A percentile compares a stretch with the other conserved stretches of the same genome.
These are phyloP conservation scores for Ephemerocybe angulata DNA, from an alignment of 768 basidiomycete species.

Conservation along the genomic window DNA sequence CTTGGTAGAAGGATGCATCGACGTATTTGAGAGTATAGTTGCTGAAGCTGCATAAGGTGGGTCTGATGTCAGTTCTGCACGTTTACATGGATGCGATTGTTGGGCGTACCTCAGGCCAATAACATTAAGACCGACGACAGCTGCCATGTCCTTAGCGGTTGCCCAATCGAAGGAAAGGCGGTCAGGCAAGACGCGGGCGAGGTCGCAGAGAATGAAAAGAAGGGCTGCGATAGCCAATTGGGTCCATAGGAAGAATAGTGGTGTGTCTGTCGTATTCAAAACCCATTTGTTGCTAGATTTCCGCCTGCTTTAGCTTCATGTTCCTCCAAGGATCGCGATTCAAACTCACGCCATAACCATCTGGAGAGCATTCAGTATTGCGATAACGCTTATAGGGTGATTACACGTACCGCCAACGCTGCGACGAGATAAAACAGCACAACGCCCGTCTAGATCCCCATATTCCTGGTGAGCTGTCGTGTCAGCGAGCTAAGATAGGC, in stretches of 20 bases:
- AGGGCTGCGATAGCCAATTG: conserved; percentile 79
- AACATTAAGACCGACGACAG: conserved; percentile 76
- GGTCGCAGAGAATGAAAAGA: conserved; percentile 65
- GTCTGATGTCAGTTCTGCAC: not conserved
- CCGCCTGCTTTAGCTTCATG: conserved; percentile 10
- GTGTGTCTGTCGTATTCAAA: conserved; percentile 64
- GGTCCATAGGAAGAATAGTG: conserved; percentile 82
- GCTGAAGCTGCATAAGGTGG: conserved; percentile 56
- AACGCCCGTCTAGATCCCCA: conserved; percentile 54
- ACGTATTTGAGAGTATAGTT: conserved; percentile 93
- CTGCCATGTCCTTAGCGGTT: conserved; percentile 67
- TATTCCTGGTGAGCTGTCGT: not conserved
- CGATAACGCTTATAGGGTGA: not conserved
- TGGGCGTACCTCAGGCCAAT: conserved; percentile 69
- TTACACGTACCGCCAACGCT: conserved; percentile 68
- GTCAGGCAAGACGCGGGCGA: conserved; percentile 62
- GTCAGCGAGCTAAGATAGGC: not conserved
- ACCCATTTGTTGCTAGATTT: conserved; percentile 87
- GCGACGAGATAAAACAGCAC: conserved; percentile 88
- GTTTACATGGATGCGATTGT: not conserved
- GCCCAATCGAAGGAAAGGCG: conserved; percentile 61
- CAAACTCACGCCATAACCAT: conserved; percentile 83
- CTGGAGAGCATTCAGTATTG: conserved; percentile 32
- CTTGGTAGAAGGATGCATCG: conserved; percentile 93
- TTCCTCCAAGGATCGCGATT: not conserved